These are phyloP conservation scores for Sporodiniella umbellata DNA, from an alignment of 371 early-diverging fungal genomes.

Conservation along the genomic window DNA sequence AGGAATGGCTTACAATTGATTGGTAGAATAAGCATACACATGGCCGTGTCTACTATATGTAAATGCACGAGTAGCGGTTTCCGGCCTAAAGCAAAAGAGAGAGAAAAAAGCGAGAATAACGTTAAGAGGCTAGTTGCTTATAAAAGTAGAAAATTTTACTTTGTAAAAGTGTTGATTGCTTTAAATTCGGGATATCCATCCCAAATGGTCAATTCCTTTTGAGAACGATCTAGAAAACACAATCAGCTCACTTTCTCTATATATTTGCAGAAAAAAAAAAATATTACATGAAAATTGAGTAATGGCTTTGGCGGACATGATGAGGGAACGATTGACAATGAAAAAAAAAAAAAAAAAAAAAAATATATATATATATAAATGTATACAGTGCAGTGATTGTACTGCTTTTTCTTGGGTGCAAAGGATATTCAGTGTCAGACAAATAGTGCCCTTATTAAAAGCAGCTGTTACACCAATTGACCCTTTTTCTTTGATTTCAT, in stretches of 20 bases:
- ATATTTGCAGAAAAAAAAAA: background rate
- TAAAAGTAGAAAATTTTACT: constrained; percentile 25
- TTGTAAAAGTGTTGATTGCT: constrained; percentile 47
- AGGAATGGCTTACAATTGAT: constrained; percentile 50
- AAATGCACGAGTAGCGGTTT: constrained; percentile 62
- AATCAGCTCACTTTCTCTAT: background rate
- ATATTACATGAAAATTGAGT: constrained; percentile 56
- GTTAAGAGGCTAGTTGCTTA: too few species aligned
- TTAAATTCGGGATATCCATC: constrained; percentile 57
- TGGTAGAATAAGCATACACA: constrained; percentile 73
- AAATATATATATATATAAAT: too few species aligned
- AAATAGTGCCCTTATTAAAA: too few species aligned
- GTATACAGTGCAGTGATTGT: too few species aligned
- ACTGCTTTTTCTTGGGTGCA: constrained; percentile 1
- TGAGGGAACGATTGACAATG: constrained; percentile 6
- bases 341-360: background rate
- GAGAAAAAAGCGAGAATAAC: too few species aligned
- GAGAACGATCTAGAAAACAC: constrained; percentile 53
- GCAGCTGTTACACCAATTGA: too few species aligned
- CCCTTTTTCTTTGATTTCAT: too few species aligned
- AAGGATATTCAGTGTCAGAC: too few species aligned
- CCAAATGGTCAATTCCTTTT: constrained; percentile 64
- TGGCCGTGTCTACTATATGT: constrained; percentile 83
- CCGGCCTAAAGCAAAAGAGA: constrained; percentile 37
- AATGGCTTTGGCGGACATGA: constrained; percentile 25